These are phyloP conservation scores for Exsudoporus frostii DNA, from an alignment of 768 basidiomycete species.

Conservation along the genomic window DNA sequence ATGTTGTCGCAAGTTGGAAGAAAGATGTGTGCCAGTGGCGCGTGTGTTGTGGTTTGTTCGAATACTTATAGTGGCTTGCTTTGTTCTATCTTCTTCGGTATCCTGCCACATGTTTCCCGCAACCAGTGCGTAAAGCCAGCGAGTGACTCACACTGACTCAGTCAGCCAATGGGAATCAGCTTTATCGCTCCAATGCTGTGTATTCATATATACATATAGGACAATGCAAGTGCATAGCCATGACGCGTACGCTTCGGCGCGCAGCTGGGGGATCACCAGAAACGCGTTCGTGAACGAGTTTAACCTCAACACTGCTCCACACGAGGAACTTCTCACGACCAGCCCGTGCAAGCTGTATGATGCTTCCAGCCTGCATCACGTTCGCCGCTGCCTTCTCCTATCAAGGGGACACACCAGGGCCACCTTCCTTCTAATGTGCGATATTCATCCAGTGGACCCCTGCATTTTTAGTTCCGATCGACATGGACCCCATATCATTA, in stretches of 20 bases:
- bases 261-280: not conserved
- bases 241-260: no score
- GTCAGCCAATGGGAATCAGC: not conserved
- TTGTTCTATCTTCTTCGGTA: not conserved
- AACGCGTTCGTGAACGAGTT: no score
- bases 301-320: no score
- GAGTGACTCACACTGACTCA: not conserved
- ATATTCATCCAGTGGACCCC: no score
- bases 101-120: not conserved
- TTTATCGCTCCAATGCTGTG: not conserved
- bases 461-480: no score
- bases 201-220: not conserved
- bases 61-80: constrained; percentile 4
- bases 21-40: not conserved
- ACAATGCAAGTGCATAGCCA: not conserved
- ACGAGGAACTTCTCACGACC: constrained; percentile 53
- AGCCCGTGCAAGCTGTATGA: constrained; percentile 52
- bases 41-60: not conserved
- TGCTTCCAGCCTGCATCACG: constrained; percentile 44
- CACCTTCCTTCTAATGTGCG: no score
- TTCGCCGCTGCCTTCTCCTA: not conserved
- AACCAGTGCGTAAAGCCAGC: not conserved
- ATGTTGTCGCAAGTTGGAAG: not conserved
- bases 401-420: no score
- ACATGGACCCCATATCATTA: no score